These are phyloP conservation scores for Aspergillus ochraceus DNA, from an alignment of 2,329 filamentous ascomycete genomes.

Conservation along the genomic window DNA sequence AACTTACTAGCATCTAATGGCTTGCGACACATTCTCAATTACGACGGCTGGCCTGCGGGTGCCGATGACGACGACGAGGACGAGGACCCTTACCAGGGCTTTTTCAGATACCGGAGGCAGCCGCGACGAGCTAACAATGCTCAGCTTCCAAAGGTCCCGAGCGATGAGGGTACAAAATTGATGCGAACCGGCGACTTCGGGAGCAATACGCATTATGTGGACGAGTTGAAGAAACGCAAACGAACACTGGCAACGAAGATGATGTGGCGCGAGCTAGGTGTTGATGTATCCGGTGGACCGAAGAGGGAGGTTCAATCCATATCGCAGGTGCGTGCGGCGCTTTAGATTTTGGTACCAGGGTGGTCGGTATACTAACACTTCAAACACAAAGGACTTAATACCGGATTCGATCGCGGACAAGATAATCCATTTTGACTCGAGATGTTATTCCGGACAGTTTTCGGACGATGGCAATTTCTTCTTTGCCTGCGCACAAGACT, in stretches of 20 bases:
- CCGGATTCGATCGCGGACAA: slow-evolving; percentile 77
- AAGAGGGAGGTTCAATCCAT: slow-evolving; percentile 67
- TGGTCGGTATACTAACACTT: slow-evolving; percentile 1
- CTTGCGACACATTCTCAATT: slow-evolving; percentile 52
- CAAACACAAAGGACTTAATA: slow-evolving; percentile 63
- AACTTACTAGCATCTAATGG: slow-evolving; percentile 56
- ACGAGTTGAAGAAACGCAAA: slow-evolving; percentile 57
- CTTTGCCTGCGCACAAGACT: slow-evolving; percentile 88
- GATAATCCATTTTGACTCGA: slow-evolving; percentile 80
- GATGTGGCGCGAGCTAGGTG: slow-evolving; percentile 77
- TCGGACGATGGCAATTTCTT: slow-evolving; percentile 98
- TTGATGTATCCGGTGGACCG: slow-evolving; percentile 59
- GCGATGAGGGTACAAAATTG: slow-evolving; percentile 69
- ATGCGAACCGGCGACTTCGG: slow-evolving; percentile 86
- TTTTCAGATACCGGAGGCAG: slow-evolving; percentile 47
- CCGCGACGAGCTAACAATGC: slow-evolving; percentile 46
- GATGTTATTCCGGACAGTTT: slow-evolving; percentile 94
- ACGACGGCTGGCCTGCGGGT: slow-evolving; percentile 29
- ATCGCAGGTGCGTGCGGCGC: slow-evolving; percentile 56
- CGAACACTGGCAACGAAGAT: slow-evolving; percentile 66
- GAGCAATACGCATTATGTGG: slow-evolving; percentile 57
- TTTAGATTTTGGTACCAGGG: background rate
- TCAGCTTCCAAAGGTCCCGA: slow-evolving; percentile 81
- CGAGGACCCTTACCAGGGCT: slow-evolving; percentile 28
- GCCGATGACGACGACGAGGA: slow-evolving; percentile 31